Conservation (phyloP, 192 early-diverging fungal species). For the Martensiomyces pterosporus region DNA sequence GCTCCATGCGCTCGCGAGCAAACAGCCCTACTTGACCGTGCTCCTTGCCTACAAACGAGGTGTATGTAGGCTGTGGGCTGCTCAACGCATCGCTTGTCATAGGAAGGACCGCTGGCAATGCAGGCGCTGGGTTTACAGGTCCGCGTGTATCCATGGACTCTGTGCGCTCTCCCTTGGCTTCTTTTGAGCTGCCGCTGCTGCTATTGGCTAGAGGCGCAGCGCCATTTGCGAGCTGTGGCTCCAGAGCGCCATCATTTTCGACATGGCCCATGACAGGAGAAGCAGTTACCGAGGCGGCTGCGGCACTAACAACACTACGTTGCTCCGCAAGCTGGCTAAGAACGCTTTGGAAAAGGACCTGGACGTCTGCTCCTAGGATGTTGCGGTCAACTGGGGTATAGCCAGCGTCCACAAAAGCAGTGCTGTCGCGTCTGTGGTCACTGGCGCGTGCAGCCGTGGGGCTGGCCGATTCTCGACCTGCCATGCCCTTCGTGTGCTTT, state of each 20-base stretch:
- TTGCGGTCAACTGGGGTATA: slow-evolving; percentile 39
- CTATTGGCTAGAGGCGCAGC: too few species aligned
- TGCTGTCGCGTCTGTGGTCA: slow-evolving; percentile 20
- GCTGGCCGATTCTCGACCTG: slow-evolving; percentile 29
- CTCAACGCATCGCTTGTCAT: slow-evolving; percentile 9
- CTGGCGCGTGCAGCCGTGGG: slow-evolving; percentile 14
- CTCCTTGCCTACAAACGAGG: slow-evolving; percentile 16
- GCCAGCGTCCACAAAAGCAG: slow-evolving; percentile 8
- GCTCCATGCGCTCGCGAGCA: slow-evolving; percentile 15
- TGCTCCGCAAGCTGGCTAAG: slow-evolving; percentile 46
- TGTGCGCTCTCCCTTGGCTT: background rate
- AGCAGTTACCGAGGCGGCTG: slow-evolving; percentile 12
- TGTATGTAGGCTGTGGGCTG: slow-evolving; percentile 9
- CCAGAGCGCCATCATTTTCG: too few species aligned
- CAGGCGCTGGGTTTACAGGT: background rate
- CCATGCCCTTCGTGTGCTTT: slow-evolving; percentile 11
- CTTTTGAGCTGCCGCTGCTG: background rate
- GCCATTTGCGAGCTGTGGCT: too few species aligned
- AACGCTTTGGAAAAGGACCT: slow-evolving; percentile 47
- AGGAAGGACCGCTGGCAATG: slow-evolving; percentile 15
- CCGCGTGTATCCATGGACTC: background rate
- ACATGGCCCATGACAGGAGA: too few species aligned
- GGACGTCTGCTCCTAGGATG: slow-evolving; percentile 38
- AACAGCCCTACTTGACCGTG: slow-evolving; percentile 33
- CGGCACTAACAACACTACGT: slow-evolving; percentile 19